Percentiles rank a stretch among this genome's conserved stretches.
phyloP scores from a whole-genome alignment of 805 yeast species.

The Candida silvatica region DNA sequence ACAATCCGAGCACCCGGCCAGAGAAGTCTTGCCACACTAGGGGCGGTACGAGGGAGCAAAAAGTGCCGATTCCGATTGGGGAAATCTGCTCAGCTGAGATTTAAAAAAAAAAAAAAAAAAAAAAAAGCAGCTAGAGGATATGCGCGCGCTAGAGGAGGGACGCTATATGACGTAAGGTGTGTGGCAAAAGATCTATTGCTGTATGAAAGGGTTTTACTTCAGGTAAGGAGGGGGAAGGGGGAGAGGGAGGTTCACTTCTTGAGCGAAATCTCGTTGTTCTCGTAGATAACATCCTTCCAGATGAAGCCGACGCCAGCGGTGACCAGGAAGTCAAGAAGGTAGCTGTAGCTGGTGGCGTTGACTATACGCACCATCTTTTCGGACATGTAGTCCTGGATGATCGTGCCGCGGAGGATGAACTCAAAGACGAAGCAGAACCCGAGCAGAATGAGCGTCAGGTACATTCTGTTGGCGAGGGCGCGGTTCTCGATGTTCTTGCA shows the following conservation, averaged over 20 bases:
- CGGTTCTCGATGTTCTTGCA: constrained; percentile 12
- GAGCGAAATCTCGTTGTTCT: constrained; percentile 9
- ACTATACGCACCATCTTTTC: constrained; percentile 12
- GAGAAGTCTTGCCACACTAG: no score
- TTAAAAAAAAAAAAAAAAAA: no score
- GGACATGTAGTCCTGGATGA: constrained; percentile 8
- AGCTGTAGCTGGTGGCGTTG: constrained; percentile 14
- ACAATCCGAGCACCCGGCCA: no score
- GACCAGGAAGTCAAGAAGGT: constrained; percentile 15
- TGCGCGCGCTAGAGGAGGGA: constrained; percentile 4
- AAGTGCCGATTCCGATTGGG: no score
- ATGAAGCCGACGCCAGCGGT: constrained; percentile 14
- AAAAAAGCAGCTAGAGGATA: no score
- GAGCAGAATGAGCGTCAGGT: constrained; percentile 10
- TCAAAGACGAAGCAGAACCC: constrained; percentile 13
- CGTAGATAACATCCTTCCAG: constrained; percentile 20
- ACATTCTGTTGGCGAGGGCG: constrained; percentile 10
- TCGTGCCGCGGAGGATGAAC: constrained; percentile 10
- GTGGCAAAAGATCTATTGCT: no score
- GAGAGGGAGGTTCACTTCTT: neutral
- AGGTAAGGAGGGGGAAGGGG: no score
- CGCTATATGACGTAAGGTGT: no score
- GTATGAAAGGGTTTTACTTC: no score
- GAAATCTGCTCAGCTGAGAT: no score
- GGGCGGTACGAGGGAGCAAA: no score